These are phyloP conservation scores for Wallacemonas sp. DNA, from an alignment of 208 protist species.

Conservation along the genomic window DNA sequence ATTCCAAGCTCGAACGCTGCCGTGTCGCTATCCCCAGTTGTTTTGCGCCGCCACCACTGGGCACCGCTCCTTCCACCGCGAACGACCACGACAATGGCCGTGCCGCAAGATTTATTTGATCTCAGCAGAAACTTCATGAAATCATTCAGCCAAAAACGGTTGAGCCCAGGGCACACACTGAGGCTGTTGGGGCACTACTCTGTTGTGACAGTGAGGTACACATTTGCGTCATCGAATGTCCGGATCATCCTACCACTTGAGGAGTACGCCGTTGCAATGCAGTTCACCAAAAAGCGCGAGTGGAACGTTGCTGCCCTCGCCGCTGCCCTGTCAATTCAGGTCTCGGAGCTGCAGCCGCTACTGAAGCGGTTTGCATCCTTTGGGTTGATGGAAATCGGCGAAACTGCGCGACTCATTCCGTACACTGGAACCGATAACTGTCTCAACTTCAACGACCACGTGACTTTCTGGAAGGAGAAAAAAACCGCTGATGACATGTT, in stretches of 20 bases:
- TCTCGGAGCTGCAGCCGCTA: not conserved
- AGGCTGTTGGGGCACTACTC: not conserved
- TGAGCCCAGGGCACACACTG: not conserved
- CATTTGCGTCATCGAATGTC: not conserved
- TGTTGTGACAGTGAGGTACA: not conserved
- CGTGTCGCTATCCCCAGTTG: constrained; percentile 1
- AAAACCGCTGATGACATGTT: not conserved
- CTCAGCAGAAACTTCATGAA: not conserved
- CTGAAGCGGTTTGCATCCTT: not conserved
- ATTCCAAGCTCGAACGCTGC: not conserved
- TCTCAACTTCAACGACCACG: not conserved
- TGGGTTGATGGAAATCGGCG: constrained; percentile 3
- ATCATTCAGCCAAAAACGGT: not conserved
- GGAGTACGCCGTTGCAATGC: not conserved
- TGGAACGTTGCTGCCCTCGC: constrained; percentile 21
- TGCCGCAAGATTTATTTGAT: not conserved
- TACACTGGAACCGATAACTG: constrained; percentile 5
- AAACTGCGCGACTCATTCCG: not conserved
- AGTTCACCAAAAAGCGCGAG: not conserved
- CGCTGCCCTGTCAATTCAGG: not conserved
- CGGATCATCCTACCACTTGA: not conserved
- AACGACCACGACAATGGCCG: not conserved
- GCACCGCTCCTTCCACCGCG: not conserved
- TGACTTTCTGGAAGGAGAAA: not conserved
- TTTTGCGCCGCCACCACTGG: constrained; percentile 9